Evolutionary conservation across 257 asterid species (phyloP), one percentile per base, ranked within the genome.

Genomic region (Nyctanthes arbortristis): DNA sequence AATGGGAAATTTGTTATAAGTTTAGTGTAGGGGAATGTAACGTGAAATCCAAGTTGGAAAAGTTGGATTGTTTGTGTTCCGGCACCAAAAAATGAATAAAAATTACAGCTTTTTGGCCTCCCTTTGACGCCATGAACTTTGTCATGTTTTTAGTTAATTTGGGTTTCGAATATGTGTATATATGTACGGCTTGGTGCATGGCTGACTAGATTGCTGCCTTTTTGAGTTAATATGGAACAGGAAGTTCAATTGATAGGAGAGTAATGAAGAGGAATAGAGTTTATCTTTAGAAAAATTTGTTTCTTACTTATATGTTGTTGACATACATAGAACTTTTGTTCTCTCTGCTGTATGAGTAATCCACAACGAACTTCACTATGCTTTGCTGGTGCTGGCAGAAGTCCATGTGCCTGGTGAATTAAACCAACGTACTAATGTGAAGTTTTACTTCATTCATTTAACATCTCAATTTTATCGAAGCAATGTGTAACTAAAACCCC

Each of bases 41-140:
- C 39, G 20, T 3, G 43, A 33, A n/a, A 22, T 16, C 69, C 63
- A 24, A 37, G 36, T 32, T 39, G 20, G 34, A 22, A 25, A 71
- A 18, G 3, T 24, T 7, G 37, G 68, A 27, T n/a, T 61, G 64
- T 45, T 34, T 62, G 29, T 32, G 4, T 47, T 47, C 27, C 11
- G 18, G 27, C 7, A 43, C 27, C 6, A 5, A 20, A 18, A 31
- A 5, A 52, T 71, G 69, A 63, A 63, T 52, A 33, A 71, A 33
- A 68, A 63, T 45, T 25, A 4, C 24, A 24, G 55, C 3, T 55
- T 75, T 57, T 64, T 57, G 34, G 25, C 32, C 57, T 49, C 57
- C 28, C 29, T 18, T 49, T 49, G 7, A 28, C 58, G 24, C 29
- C 58, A 49, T 49, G 58, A 20, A 49, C 22, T 47, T 24, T 3